Conservation (phyloP, 2,329 filamentous ascomycete species). For the Aspergillus hortae region DNA sequence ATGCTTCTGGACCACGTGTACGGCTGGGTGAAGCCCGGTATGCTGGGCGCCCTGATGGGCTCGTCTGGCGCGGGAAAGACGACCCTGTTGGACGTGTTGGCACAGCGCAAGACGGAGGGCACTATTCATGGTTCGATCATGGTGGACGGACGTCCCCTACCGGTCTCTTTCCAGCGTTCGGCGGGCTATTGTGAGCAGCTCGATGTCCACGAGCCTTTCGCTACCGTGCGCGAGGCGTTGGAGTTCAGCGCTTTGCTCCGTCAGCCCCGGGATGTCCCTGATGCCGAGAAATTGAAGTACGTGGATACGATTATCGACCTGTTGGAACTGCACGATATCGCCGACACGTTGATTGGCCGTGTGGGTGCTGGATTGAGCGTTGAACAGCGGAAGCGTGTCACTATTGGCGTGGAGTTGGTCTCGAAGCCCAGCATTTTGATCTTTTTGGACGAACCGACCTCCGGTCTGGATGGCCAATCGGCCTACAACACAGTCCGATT, state of each 20-base stretch:
- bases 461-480: conserved; percentile 64
- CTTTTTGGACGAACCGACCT: conserved; percentile 69
- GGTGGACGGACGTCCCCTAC: conserved; percentile 60
- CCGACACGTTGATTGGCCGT: conserved; percentile 59
- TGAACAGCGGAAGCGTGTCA: conserved; percentile 66
- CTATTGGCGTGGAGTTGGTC: conserved; percentile 68
- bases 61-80: conserved; percentile 73
- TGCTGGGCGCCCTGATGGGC: conserved; percentile 74
- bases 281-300: conserved; percentile 60
- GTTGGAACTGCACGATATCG: conserved; percentile 59
- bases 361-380: conserved; percentile 50
- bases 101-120: conserved; percentile 65
- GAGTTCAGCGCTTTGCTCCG: conserved; percentile 64
- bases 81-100: conserved; percentile 70
- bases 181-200: conserved; percentile 69
- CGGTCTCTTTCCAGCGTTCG: conserved; percentile 60
- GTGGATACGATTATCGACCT: conserved; percentile 63
- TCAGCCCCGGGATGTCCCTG: conserved; percentile 51
- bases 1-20: conserved; percentile 64
- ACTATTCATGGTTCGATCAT: conserved; percentile 62
- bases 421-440: conserved; percentile 64
- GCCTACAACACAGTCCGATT: conserved; percentile 65
- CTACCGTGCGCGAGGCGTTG: conserved; percentile 63
- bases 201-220: conserved; percentile 64
- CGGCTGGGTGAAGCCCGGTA: conserved; percentile 74